These are phyloP conservation scores for Saksenaea oblongispora DNA, from an alignment of 371 early-diverging fungal species.

Conservation along the genomic window DNA sequence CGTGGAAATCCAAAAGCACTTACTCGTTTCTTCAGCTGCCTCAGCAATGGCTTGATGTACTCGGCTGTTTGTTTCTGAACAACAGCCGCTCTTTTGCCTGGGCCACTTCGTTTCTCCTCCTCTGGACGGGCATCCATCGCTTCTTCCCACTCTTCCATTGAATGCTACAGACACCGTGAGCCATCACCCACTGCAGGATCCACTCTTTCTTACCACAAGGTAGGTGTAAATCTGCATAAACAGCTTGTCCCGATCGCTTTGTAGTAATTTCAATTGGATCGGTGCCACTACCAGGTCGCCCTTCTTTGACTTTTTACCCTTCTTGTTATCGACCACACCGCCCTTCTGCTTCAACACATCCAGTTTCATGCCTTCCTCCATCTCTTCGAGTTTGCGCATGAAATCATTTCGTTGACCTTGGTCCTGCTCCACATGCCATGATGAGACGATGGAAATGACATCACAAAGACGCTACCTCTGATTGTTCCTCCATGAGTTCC, in stretches of 20 bases:
- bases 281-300: constrained; percentile 37
- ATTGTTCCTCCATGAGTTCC: constrained; percentile 85
- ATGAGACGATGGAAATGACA: neutral
- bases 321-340: constrained; percentile 38
- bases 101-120: constrained; percentile 67
- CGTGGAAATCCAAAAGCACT: neutral
- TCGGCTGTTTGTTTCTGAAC: constrained; percentile 85
- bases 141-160: constrained; percentile 89
- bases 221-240: constrained; percentile 81
- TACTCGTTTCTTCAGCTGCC: constrained; percentile 75
- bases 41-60: constrained; percentile 90
- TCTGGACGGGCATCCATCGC: constrained; percentile 78
- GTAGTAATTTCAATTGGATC: constrained; percentile 61
- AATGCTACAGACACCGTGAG: constrained; percentile 40
- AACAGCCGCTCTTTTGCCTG: constrained; percentile 82
- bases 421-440: constrained; percentile 5
- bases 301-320: constrained; percentile 44
- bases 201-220: constrained; percentile 55
- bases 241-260: constrained; percentile 74
- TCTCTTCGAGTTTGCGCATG: constrained; percentile 78
- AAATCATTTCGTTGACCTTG: constrained; percentile 92
- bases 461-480: constrained; percentile 20
- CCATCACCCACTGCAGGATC: neutral
- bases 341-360: constrained; percentile 70
- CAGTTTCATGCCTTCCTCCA: constrained; percentile 80